phyloP scores from a whole-genome alignment of 1,139 yeast species.

The Taphrina communis region DNA sequence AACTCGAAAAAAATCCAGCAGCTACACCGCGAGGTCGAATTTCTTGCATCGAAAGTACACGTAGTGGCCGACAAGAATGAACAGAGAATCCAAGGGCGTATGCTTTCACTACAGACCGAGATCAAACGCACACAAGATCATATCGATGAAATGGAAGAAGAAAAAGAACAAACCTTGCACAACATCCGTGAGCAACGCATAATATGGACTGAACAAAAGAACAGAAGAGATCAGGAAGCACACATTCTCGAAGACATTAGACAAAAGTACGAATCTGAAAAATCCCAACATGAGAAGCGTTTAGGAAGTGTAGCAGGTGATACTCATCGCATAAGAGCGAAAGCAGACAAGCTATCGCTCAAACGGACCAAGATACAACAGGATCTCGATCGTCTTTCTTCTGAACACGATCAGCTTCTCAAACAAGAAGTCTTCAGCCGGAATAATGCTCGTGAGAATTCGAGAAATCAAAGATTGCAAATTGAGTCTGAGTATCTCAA shows the following conservation, averaged over 20 bases:
- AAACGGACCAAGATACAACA: constrained; percentile 37
- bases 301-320: constrained; percentile 17
- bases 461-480: constrained; percentile 21
- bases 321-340: constrained; percentile 18
- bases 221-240: constrained; percentile 18
- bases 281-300: constrained; percentile 18
- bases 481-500: constrained; percentile 36
- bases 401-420: constrained; percentile 23
- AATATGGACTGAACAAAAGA: constrained; percentile 17
- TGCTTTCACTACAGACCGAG: constrained; percentile 35
- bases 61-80: constrained; percentile 33
- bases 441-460: constrained; percentile 16
- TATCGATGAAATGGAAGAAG: constrained; percentile 35
- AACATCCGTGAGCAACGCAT: constrained; percentile 1
- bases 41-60: constrained; percentile 6
- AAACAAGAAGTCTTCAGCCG: constrained; percentile 9
- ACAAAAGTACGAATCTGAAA: constrained; percentile 14
- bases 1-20: constrained; percentile 30
- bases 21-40: constrained; percentile 35
- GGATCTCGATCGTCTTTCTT: constrained; percentile 28
- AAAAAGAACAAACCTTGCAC: neutral
- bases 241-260: constrained; percentile 10
- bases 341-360: constrained; percentile 37
- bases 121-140: constrained; percentile 35
- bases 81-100: constrained; percentile 32